Evolutionary conservation across 2,329 filamentous ascomycete species (phyloP).

Genomic region (Aspergillus puulaauensis): DNA sequence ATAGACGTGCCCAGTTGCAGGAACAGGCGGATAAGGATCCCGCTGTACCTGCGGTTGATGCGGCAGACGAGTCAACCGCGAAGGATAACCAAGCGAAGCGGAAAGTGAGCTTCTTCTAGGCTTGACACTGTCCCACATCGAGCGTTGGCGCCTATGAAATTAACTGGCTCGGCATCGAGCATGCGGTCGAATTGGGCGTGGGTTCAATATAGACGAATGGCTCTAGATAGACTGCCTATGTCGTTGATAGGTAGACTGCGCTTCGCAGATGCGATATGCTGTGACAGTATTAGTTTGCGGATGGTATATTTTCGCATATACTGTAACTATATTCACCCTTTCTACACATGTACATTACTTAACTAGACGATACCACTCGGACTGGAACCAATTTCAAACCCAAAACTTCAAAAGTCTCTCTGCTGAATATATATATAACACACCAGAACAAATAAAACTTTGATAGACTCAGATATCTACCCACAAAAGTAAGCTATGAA

Average conservation of each 20-base stretch:
- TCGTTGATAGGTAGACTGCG: neutral
- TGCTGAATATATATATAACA: neutral
- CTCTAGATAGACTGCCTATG: neutral
- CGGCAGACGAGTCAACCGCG: slow-evolving; percentile 3
- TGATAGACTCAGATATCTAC: too few relatives aligned
- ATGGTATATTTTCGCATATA: neutral
- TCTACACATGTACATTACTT: neutral
- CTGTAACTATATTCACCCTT: neutral
- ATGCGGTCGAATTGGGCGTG: neutral
- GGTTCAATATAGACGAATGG: neutral
- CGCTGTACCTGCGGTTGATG: neutral
- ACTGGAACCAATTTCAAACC: neutral
- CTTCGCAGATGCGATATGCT: neutral
- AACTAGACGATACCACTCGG: neutral
- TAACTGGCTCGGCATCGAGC: neutral
- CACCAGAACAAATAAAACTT: neutral
- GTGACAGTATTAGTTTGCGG: neutral
- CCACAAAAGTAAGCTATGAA: neutral
- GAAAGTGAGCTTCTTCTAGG: slow-evolving; percentile 33
- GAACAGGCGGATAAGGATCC: neutral
- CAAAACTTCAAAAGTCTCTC: neutral
- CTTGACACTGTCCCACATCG: neutral
- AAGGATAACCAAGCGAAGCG: slow-evolving; percentile 18
- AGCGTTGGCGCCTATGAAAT: neutral
- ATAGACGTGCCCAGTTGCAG: neutral